Evolutionary conservation across 2,329 filamentous ascomycete genomes (phyloP), one percentile per base, ranked within the genome.

Genomic region (Dactylella cylindrospora): DNA sequence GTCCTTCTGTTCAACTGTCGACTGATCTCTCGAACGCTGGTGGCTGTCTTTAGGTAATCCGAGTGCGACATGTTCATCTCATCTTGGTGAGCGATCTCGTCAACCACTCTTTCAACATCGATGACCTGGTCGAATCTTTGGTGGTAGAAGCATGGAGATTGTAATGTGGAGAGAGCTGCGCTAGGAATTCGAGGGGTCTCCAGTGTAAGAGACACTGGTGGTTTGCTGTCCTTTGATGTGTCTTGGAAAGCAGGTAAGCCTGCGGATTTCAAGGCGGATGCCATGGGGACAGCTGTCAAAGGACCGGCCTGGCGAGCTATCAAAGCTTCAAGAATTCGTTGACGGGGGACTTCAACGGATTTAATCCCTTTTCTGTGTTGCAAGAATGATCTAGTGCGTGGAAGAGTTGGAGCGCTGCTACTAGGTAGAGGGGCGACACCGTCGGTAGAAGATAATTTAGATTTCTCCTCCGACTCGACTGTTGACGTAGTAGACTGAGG

Each of bases 131-230:
- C 93, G 71, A 98, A 98, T 65, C 91, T 84, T 74, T 94, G 88
- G 75, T 98, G 93, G 76, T 95, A 97, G 76, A 95, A 98, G 76
- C 93, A 98, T 10, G 93, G 93, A 36, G 90, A 96, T 68, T 91
- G 85, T 47, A 97, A 76, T 7, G 85, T 79, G 8, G 26, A 15
- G 12, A 54, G 35, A 5, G 36, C 57, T 5, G 43, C n/a, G 84
- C 80, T 67, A 90, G 79, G 12, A 80, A n/a, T 22, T 25, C 49
- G 44, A 10, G 43, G 49, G 71, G 5, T 75, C 72, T 12, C 74
- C 72, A 13, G 71, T 23, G 13, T 49, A 28, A 62, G 40, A 20
- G n/a, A n/a, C n/a, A n/a, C n/a, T n/a, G n/a, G n/a, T n/a, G n/a
- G n/a, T n/a, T n/a, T n/a, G n/a, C n/a, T n/a, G n/a, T n/a, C n/a